These are phyloP conservation scores for Aspergillus bombycis DNA, from an alignment of 2,329 filamentous ascomycete species.

Conservation along the genomic window DNA sequence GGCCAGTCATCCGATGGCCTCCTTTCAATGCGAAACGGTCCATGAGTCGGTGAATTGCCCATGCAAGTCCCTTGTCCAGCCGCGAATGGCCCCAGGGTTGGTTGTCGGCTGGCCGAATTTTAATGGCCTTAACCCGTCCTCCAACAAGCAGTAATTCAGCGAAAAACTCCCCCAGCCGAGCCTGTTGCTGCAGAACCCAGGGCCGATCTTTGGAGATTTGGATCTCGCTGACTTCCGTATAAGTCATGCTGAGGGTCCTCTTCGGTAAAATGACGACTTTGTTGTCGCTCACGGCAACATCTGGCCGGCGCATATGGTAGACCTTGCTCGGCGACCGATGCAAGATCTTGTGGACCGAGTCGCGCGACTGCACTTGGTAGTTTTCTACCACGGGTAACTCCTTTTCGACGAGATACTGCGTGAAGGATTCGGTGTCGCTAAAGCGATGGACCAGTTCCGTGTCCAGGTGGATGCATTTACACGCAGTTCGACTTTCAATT, in stretches of 20 bases:
- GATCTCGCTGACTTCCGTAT: conserved; percentile 57
- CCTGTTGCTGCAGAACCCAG: conserved; percentile 72
- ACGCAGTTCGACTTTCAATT: conserved; percentile 60
- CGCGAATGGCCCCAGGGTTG: conserved; percentile 65
- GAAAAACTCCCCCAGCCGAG: conserved; percentile 68
- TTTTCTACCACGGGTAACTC: conserved; percentile 60
- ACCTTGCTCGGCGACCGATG: conserved; percentile 45
- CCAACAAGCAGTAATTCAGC: conserved; percentile 71
- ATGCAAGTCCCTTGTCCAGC: conserved; percentile 55
- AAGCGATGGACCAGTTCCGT: conserved; percentile 59
- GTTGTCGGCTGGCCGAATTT: conserved; percentile 66
- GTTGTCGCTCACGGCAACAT: conserved; percentile 58
- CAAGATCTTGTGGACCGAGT: conserved; percentile 59
- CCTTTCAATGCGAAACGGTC: conserved; percentile 56
- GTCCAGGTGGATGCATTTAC: conserved; percentile 67
- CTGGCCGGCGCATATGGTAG: conserved; percentile 64
- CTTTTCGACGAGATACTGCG: conserved; percentile 58
- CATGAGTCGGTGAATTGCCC: conserved; percentile 68
- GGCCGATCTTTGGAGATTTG: conserved; percentile 58
- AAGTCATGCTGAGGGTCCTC: conserved; percentile 56
- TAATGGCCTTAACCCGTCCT: conserved; percentile 67
- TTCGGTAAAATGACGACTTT: conserved; percentile 62
- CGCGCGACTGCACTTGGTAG: conserved; percentile 56
- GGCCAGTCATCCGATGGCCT: conserved; percentile 63
- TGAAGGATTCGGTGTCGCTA: conserved; percentile 69